Evolutionary conservation across 495 filamentous ascomycete genomes (phyloP), one percentile per base, ranked within the genome.

Genomic region (Aspergillus asperescens): DNA sequence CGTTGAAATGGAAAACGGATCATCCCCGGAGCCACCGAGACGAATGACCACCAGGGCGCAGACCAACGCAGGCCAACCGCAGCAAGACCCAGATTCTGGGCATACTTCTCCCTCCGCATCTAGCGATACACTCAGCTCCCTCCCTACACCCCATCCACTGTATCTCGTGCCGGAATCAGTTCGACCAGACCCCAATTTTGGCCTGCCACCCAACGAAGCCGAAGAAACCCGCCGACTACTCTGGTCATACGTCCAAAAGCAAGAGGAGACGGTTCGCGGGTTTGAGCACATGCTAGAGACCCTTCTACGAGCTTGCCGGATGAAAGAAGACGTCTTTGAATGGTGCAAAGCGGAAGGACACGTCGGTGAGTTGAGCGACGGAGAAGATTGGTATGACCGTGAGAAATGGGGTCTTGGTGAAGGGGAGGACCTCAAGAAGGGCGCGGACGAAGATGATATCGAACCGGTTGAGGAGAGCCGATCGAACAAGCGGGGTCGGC

Each of bases 361-460:
- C 61, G 78, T 87, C 20, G 90, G 89, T 1, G 81, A 85, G 47
- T 73, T 95, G 82, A 91, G 86, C 28, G 91, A 96, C 61, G 89
- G 89, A 3, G 91, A 96, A 71, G 91, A 96, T 63, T 96, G 91
- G 90, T 94, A 94, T 65, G 91, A 96, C 62, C 82, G 81, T 50
- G 88, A 93, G 62, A 85, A 87, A 73, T 95, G 89, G 91, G 83
- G 83, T 3, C 65, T 96, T 35, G 84, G 84, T 2, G 70, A 73
- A 31, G 71, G 69, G 3, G 88, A 89, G 57, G 87, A 90, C 63
- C 74, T 96, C 12, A 89, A 88, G 65, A 96, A 96, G 65, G 91
- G 91, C 2, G 83, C 87, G 46, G 89, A 95, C 50, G 91, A 96
- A 57, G 90, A 95, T 49, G 91, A 95, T 56, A 85, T 89, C 47